These are phyloP conservation scores for Leishmania guyanensis DNA, from an alignment of 208 protist species.

Conservation along the genomic window DNA sequence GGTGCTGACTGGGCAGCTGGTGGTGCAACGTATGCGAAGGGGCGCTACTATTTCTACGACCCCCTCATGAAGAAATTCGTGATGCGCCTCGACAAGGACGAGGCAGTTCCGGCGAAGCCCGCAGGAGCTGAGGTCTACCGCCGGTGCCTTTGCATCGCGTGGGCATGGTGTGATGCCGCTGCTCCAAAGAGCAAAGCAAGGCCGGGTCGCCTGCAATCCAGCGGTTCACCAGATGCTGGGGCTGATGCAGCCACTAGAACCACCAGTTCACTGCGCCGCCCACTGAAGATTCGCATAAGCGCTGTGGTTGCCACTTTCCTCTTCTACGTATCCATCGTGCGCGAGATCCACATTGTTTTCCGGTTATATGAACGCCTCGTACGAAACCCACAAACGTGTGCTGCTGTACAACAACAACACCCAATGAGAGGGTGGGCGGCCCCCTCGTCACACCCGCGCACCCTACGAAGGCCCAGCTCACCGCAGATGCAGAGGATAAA, in stretches of 20 bases:
- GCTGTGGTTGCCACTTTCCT: constrained; percentile 56
- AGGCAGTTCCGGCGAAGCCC: constrained; percentile 23
- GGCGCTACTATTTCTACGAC: constrained; percentile 39
- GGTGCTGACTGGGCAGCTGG: not conserved
- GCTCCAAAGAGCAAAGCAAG: too few relatives aligned
- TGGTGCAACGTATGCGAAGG: constrained; percentile 22
- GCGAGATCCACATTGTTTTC: constrained; percentile 61
- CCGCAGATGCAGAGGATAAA: not conserved
- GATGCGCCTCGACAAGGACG: constrained; percentile 26
- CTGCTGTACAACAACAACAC: constrained; percentile 40
- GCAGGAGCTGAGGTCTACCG: constrained; percentile 11
- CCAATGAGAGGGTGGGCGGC: constrained; percentile 15
- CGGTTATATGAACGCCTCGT: constrained; percentile 59
- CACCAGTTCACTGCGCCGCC: constrained; percentile 7
- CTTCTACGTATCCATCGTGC: constrained; percentile 63
- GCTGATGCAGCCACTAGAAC: not conserved
- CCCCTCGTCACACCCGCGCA: not conserved
- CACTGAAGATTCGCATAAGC: constrained; percentile 32
- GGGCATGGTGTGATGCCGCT: not conserved
- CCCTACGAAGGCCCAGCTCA: not conserved
- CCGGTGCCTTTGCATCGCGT: constrained; percentile 6
- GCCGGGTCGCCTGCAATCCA: not conserved
- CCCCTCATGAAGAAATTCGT: constrained; percentile 19
- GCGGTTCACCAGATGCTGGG: not conserved
- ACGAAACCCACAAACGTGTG: constrained; percentile 34